Evolutionary conservation across 1,139 yeast genomes (phyloP).

Genomic region (Diutina siamensis): DNA sequence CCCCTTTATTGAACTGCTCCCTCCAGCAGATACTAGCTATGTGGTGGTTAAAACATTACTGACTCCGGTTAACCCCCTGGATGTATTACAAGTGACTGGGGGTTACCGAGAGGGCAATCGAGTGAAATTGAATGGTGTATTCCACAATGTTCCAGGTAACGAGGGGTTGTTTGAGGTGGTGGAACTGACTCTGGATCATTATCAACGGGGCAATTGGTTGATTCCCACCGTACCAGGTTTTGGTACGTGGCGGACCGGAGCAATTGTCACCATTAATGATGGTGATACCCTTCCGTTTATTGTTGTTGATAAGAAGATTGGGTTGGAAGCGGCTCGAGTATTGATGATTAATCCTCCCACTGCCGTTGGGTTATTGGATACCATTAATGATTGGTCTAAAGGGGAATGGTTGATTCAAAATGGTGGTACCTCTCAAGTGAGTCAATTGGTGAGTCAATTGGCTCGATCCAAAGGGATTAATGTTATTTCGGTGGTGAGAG

Average conservation of each 20-base stretch:
- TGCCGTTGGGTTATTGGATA: background rate
- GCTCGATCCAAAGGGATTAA: background rate
- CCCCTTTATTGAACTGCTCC: background rate
- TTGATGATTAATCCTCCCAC: slow-evolving; percentile 5
- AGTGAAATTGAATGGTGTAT: background rate
- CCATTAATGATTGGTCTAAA: background rate
- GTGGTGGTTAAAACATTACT: background rate
- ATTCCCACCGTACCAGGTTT: slow-evolving; percentile 1
- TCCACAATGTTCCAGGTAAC: background rate
- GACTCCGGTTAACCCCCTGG: slow-evolving; percentile 5
- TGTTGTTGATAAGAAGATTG: background rate
- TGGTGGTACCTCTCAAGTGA: slow-evolving; percentile 2
- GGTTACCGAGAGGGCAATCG: background rate
- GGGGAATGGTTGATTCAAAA: slow-evolving; percentile 2
- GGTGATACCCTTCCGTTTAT: background rate
- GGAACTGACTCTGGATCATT: background rate
- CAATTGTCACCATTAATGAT: background rate
- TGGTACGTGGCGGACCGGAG: slow-evolving; percentile 3
- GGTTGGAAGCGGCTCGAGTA: background rate
- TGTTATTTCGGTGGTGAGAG: slow-evolving; percentile 1
- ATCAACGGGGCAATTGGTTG: slow-evolving; percentile 1
- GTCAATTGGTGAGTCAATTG: slow-evolving; percentile 1
- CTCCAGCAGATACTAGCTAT: background rate
- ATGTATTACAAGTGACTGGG: slow-evolving; percentile 1
- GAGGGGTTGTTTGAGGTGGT: slow-evolving; percentile 4